Evolutionary conservation across 805 yeast species (phyloP), one percentile per base, ranked within the genome.

Genomic region (Lachancea thermotolerans): DNA sequence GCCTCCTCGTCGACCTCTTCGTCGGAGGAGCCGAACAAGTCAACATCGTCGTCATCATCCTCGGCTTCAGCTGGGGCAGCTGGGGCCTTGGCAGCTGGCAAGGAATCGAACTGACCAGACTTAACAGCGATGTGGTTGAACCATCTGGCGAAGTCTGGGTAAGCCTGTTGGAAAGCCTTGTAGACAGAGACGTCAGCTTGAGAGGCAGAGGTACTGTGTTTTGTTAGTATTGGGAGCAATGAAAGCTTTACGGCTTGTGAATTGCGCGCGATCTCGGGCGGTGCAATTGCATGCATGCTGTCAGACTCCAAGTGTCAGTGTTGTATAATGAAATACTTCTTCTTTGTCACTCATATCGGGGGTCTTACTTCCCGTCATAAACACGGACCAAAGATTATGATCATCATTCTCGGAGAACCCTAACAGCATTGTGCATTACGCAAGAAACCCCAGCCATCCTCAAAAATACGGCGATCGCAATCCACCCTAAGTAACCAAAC

Each of bases 61-160:
- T 30, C 14, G 39, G 65, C 82, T 46, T 71, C 80, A 45, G 69
- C 82, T 49, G 77, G 81, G 52, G 74, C 79, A 45, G 78, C 79
- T 50, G 77, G 79, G 50, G 78, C 74, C 48, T 68, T 65, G 51
- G 79, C 95, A 61, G 91, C 88, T 72, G 95, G 95, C 67, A 85
- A 77, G 53, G 82, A 63, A 55, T 73, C 79, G 66, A 88, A 88
- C 71, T 88, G 95, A 63, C 78, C 88, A 58, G 89, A 76, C 81
- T 81, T 85, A 52, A 96, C 82, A 70, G 95, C 93, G 68, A 91
- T 85, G 85, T 91, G 97, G 84, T 87, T 87, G 81, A 85, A 88
- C 97, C 97, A 93, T 81, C 98, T 90, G 68, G 96, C 74, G 68
- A 89, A 89, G 72, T 85, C 82, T 72, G 97, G 96, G 86, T 73